Base-by-base conservation (phyloP, 139 green algal species). In the Dunaliella sp. region DNA sequence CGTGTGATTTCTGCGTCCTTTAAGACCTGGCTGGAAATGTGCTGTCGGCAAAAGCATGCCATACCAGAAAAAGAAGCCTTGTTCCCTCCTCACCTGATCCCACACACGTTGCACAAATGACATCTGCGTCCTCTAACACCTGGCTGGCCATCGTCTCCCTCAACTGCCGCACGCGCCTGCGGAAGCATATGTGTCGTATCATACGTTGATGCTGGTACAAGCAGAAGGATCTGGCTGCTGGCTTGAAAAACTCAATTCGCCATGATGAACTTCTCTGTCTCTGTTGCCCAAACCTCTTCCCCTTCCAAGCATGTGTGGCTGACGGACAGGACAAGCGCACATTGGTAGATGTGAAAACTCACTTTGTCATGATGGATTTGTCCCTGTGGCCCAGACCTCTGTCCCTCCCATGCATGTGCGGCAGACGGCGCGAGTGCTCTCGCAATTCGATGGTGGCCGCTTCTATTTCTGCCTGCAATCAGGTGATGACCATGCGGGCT, bases 91-190 rank as follows among this genome's bases (percentile, higher is more conserved):
- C 80, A 90, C 87, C 87, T 57, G 87, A 84, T 0, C 87, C 87
- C 75, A 84, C 84, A 28, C 87, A 90, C 1, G 87, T 90, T 31
- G 84, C 83, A 81, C 87, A 90, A 81, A 90, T 90, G 58, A 90
- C 87, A 25, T 90, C 84, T 2, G 87, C 87, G 57, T 79, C 84
- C 76, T 7, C 2, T 76, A 90, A 81, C 26, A 90, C 84, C 30
- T 90, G 80, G 1, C 76, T 33, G 30, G 84, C 78, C 85, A 88
- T 81, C 12, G 38, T 73, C 38, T 77, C 72, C 1, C 85, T 74
- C 38, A 73, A 21, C 32, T 80, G 36, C 24, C 38, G 2, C 1
- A 88, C 3, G 32, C 1, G 12, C 76, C 30, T 34, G 76, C 37
- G 48, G n/a, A n/a, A n/a, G n/a, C n/a, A n/a, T n/a, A n/a, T n/a